These are phyloP conservation scores for Calocybe gambosa DNA, from an alignment of 1,284 basidiomycete species.

Conservation along the genomic window DNA sequence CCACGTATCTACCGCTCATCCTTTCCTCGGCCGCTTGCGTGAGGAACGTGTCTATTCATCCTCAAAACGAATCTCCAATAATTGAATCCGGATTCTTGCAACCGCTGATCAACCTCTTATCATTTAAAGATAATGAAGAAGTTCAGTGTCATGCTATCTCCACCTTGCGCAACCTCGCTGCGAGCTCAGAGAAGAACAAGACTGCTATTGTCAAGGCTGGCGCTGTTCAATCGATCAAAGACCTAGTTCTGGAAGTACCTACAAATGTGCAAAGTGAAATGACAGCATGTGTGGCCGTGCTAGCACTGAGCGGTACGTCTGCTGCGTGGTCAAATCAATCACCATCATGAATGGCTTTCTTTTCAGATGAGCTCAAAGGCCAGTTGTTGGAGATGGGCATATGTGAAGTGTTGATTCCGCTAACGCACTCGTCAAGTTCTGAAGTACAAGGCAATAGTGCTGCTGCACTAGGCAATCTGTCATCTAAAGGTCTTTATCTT, in stretches of 20 bases:
- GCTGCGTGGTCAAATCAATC: background rate
- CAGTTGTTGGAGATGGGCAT: slow-evolving; percentile 98
- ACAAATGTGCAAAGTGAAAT: slow-evolving; percentile 99
- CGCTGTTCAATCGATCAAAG: slow-evolving; percentile 97
- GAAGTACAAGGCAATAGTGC: slow-evolving; percentile 99
- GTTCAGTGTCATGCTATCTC: slow-evolving; percentile 99
- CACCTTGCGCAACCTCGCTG: slow-evolving; percentile 94
- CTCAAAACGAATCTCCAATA: slow-evolving; percentile 97
- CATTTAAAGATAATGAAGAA: slow-evolving; percentile 99
- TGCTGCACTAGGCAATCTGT: slow-evolving; percentile 95
- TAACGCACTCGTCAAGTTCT: slow-evolving; percentile 93
- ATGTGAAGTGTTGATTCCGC: slow-evolving; percentile 93
- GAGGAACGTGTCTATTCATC: slow-evolving; percentile 98
- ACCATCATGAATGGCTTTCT: slow-evolving; percentile 7
- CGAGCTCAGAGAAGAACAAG: slow-evolving; percentile 98
- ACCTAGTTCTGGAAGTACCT: slow-evolving; percentile 91
- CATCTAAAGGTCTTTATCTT: slow-evolving; percentile 75
- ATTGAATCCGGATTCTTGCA: slow-evolving; percentile 98
- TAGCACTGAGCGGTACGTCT: slow-evolving; percentile 81
- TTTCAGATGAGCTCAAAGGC: slow-evolving; percentile 86
- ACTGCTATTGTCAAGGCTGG: slow-evolving; percentile 97
- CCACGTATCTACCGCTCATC: slow-evolving; percentile 97
- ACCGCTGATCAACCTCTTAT: slow-evolving; percentile 92
- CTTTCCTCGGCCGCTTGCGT: slow-evolving; percentile 98
- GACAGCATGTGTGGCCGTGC: slow-evolving; percentile 97